Conservation (phyloP, 2,329 filamentous ascomycete species). For the Neonectria magnoliae region DNA sequence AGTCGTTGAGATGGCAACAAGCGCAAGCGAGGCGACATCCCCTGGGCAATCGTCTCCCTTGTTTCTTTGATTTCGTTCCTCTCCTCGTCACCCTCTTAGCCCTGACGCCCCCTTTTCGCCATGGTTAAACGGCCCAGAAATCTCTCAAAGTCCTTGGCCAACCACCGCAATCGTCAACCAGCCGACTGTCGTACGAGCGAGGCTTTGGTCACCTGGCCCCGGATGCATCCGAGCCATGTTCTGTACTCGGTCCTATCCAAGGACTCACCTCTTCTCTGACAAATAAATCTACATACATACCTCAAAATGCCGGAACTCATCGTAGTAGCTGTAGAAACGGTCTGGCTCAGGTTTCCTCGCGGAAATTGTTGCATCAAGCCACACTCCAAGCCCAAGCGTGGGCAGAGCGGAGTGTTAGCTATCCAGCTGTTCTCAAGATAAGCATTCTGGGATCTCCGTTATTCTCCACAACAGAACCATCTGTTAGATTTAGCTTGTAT, state of each 20-base stretch:
- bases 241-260: neutral
- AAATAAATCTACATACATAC: slow-evolving; percentile 2
- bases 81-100: slow-evolving; percentile 3
- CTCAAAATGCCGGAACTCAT: neutral
- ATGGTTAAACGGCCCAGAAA: slow-evolving; percentile 3
- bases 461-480: neutral
- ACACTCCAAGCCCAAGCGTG: too few species aligned
- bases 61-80: slow-evolving; percentile 23
- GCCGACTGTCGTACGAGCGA: slow-evolving; percentile 7
- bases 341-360: neutral
- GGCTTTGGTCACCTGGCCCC: slow-evolving; percentile 4
- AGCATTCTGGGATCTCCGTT: neutral
- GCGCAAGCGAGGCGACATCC: slow-evolving; percentile 9
- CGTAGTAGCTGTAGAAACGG: neutral
- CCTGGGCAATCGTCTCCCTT: slow-evolving; percentile 10
- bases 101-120: slow-evolving; percentile 9
- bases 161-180: neutral
- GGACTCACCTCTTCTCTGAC: neutral
- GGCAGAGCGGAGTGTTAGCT: neutral
- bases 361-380: neutral
- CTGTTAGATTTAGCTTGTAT: neutral
- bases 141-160: slow-evolving; percentile 6
- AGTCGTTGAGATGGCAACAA: slow-evolving; percentile 8
- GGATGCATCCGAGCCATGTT: slow-evolving; percentile 1
- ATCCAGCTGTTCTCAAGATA: neutral